A percentile compares a stretch with the other conserved stretches of the same genome.
Conservation (phyloP, 257 asterid species). For the Thymus quinquecostatus region DNA sequence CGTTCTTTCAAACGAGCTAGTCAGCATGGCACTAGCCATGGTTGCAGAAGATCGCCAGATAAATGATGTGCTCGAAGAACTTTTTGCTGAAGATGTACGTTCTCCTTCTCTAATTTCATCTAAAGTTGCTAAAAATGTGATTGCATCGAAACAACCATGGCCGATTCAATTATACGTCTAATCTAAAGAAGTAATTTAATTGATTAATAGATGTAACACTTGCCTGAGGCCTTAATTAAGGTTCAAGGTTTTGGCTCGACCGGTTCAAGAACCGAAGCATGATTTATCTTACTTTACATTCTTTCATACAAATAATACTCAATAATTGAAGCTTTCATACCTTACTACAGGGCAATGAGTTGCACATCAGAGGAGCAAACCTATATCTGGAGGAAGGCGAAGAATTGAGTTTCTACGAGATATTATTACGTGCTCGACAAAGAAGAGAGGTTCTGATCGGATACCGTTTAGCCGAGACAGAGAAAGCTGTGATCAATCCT, state of each 20-base stretch:
- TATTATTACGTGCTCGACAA: slow-evolving; percentile 78
- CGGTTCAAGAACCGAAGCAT: not conserved
- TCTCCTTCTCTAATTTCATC: not conserved
- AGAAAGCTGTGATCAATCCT: slow-evolving; percentile 78
- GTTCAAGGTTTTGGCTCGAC: no score
- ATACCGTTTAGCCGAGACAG: slow-evolving; percentile 64
- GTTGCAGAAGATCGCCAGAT: slow-evolving; percentile 96
- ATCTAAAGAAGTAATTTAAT: no score
- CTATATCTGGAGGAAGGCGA: slow-evolving; percentile 66
- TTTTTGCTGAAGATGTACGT: slow-evolving; percentile 88
- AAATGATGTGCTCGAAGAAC: slow-evolving; percentile 84
- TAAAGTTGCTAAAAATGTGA: not conserved
- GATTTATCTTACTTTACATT: not conserved
- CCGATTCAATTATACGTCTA: no score
- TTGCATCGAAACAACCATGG: no score
- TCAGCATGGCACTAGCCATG: slow-evolving; percentile 96
- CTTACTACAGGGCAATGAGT: slow-evolving; percentile 72
- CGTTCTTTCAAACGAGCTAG: slow-evolving; percentile 87
- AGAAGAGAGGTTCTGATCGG: slow-evolving; percentile 86
- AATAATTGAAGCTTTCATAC: slow-evolving; percentile 5
- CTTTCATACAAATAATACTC: not conserved
- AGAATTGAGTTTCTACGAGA: slow-evolving; percentile 80
- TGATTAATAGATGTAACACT: no score
- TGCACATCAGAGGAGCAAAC: slow-evolving; percentile 83
- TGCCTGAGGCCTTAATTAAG: no score